phyloP scores from a whole-genome alignment of 2,329 filamentous ascomycete genomes.

The Cephalotrichum gorgonifer region DNA sequence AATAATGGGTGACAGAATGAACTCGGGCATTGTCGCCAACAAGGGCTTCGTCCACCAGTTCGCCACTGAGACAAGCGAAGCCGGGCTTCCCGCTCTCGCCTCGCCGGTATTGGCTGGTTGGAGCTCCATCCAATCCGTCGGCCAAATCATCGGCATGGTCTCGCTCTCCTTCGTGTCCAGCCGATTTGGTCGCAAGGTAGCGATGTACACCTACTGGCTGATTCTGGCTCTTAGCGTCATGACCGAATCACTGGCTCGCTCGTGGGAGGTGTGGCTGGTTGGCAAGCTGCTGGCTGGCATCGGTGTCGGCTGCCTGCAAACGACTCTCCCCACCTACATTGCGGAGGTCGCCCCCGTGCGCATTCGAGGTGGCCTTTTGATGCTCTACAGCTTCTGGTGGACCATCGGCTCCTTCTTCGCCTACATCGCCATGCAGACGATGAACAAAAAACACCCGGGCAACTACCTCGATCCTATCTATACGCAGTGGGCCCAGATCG shows the following conservation, averaged over 20 bases:
- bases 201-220: constrained; percentile 20
- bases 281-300: constrained; percentile 23
- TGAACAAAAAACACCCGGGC: constrained; percentile 19
- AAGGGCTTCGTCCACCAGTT: constrained; percentile 25
- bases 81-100: constrained; percentile 18
- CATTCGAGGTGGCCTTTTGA: constrained; percentile 26
- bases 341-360: constrained; percentile 28
- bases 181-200: constrained; percentile 18
- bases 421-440: constrained; percentile 25
- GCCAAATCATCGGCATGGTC: constrained; percentile 27
- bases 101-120: constrained; percentile 24
- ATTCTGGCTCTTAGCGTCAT: constrained; percentile 23
- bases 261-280: constrained; percentile 28
- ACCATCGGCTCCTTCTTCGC: constrained; percentile 30
- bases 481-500: constrained; percentile 33
- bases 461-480: constrained; percentile 29
- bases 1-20: constrained; percentile 16
- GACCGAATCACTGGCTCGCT: constrained; percentile 23
- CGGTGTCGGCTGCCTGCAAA: constrained; percentile 29
- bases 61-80: constrained; percentile 14
- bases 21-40: constrained; percentile 25
- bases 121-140: constrained; percentile 27
- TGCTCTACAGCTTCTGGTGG: constrained; percentile 32
- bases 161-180: constrained; percentile 15
- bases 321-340: constrained; percentile 28